phyloP scores from a whole-genome alignment of 257 asterid species.

The Prunella vulgaris region DNA sequence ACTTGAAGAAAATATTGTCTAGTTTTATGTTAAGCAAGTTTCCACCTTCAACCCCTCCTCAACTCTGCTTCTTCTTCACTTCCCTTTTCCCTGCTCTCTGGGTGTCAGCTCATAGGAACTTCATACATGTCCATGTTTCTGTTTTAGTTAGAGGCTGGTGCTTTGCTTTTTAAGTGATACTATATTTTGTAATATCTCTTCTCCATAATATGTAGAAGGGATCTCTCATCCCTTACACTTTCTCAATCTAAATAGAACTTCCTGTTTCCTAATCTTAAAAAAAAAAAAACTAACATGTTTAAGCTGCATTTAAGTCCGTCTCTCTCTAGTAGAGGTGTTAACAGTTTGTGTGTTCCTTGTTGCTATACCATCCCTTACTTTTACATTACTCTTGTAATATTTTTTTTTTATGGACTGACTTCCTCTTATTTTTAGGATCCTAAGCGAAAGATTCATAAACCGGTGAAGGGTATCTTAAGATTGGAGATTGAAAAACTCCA shows the following conservation, averaged over 20 bases:
- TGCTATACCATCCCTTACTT: neutral
- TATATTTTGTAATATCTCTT: neutral
- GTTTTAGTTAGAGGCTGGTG: neutral
- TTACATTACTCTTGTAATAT: slow-evolving; percentile 7
- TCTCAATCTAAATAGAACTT: neutral
- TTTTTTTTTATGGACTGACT: slow-evolving; percentile 24
- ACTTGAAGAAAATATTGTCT: neutral
- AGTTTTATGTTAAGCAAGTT: neutral
- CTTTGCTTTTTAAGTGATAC: neutral
- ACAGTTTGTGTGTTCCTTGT: slow-evolving; percentile 14
- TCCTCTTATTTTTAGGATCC: slow-evolving; percentile 65
- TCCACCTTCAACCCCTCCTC: neutral
- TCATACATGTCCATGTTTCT: neutral
- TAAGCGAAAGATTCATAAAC: slow-evolving; percentile 91
- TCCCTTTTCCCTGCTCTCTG: neutral
- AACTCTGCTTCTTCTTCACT: neutral
- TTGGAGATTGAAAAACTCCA: slow-evolving; percentile 96
- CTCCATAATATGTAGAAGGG: neutral
- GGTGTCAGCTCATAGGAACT: neutral
- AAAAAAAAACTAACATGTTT: neutral
- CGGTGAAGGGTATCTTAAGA: slow-evolving; percentile 84
- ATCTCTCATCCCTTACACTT: neutral
- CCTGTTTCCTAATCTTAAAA: neutral
- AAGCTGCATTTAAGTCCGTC: neutral
- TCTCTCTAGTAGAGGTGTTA: neutral